Base-by-base conservation (phyloP, 2,329 filamentous ascomycete genomes). In the Cercospora berteroae region DNA sequence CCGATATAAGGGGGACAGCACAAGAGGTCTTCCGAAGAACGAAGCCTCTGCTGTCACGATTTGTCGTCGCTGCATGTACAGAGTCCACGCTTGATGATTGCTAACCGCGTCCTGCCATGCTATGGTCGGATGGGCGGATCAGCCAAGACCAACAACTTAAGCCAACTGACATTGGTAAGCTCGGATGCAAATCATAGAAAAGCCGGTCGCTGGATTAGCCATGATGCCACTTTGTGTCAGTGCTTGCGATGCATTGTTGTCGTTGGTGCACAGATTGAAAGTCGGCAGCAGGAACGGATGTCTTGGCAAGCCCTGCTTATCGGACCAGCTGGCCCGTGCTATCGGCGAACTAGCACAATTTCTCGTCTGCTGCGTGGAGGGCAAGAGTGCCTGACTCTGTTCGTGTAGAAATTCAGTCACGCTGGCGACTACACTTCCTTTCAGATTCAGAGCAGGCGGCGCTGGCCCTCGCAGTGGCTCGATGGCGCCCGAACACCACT, bases 361-460 rank as follows among this genome's bases (percentile, higher is more conserved):
- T 58, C 55, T 58, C 55, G 27, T 58, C 27, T 33, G 55, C 9
- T 58, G 55, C 27, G 55, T 58, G 20, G 12, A 23, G 16, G 16
- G 12, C 31, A 29, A 18, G n/a, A 31, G 18, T 23, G 55, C 27
- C 16, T 13, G 27, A 58, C 55, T 58, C 55, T 58, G 27, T 29
- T 58, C 29, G 55, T 16, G 31, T 13, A 23, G 55, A 33, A 33
- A 33, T 23, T 33, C 29, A 55, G 50, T 55, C 67, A 75, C 64
- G 13, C 70, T 77, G 74, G 74, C 72, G 50, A 66, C 67, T 18
- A 42, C 72, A 65, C 69, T 79, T 7, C 92, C 94, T 3, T 96
- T 90, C 77, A 86, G 94, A 81, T 96, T 96, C 82, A 97, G 96
- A 84, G 91, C 90, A 79, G 90, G 90, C 78, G 81, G 81, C 72